A percentile compares a stretch with the other conserved stretches of the same genome.
Conservation (phyloP, 768 basidiomycete species). For the Leccinellum albellum region DNA sequence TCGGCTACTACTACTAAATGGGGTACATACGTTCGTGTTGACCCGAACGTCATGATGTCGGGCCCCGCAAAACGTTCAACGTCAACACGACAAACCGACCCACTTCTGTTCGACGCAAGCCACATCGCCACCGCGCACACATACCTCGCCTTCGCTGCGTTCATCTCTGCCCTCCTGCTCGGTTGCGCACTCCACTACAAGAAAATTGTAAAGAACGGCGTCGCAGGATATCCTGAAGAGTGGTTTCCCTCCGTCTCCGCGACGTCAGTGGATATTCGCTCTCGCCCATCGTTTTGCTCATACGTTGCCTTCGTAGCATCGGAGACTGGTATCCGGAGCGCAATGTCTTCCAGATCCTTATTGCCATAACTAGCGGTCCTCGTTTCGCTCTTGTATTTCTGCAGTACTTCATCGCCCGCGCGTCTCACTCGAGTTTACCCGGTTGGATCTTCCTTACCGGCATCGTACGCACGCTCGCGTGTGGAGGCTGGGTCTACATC, state of each 20-base stretch:
- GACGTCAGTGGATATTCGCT: conserved; percentile 46
- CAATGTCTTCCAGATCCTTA: conserved; percentile 81
- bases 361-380: conserved; percentile 84
- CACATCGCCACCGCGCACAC: conserved; percentile 63
- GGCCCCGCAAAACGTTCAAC: conserved; percentile 12
- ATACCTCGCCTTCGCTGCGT: conserved; percentile 60
- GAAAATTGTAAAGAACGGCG: conserved; percentile 80
- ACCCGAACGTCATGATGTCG: conserved; percentile 12
- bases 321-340: conserved; percentile 91
- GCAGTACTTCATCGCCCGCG: conserved; percentile 57
- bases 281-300: not conserved
- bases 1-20: not conserved
- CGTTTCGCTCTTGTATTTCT: conserved; percentile 64
- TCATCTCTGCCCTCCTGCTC: conserved; percentile 57
- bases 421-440: conserved; percentile 41
- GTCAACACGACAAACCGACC: conserved; percentile 3
- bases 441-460: conserved; percentile 57
- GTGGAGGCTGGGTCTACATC: conserved; percentile 91
- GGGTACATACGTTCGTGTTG: not conserved
- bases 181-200: conserved; percentile 73
- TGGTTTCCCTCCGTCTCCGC: conserved; percentile 91
- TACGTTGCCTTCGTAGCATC: conserved; percentile 47
- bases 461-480: conserved; percentile 69
- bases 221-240: conserved; percentile 80
- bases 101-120: conserved; percentile 42